These are phyloP conservation scores for Daucus carota DNA, from an alignment of 129 eudicot genomes.

Conservation along the genomic window DH1_v3.0 NC_030383.2:10969501-10970000, in stretches of 20 bases:
- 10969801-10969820: background rate
- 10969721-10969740: background rate
- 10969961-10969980: background rate
- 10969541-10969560: constrained; percentile 92
- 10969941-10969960: background rate
- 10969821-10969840: background rate
- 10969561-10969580: constrained; percentile 92
- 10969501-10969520: constrained; percentile 99
- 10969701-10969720: background rate
- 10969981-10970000: background rate
- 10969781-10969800: background rate
- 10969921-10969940: background rate
- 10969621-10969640: constrained; percentile 22
- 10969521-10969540: constrained; percentile 92
- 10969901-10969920: background rate
- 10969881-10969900: background rate
- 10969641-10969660: background rate
- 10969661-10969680: background rate
- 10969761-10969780: background rate
- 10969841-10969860: background rate
- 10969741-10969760: background rate
- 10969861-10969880: background rate
- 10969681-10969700: background rate
- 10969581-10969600: constrained; percentile 95
- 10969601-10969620: constrained; percentile 97